Evolutionary conservation across 2,329 filamentous ascomycete genomes (phyloP), one percentile per base, ranked within the genome.

Genomic region (Gaeumannomyces tritici): DNA sequence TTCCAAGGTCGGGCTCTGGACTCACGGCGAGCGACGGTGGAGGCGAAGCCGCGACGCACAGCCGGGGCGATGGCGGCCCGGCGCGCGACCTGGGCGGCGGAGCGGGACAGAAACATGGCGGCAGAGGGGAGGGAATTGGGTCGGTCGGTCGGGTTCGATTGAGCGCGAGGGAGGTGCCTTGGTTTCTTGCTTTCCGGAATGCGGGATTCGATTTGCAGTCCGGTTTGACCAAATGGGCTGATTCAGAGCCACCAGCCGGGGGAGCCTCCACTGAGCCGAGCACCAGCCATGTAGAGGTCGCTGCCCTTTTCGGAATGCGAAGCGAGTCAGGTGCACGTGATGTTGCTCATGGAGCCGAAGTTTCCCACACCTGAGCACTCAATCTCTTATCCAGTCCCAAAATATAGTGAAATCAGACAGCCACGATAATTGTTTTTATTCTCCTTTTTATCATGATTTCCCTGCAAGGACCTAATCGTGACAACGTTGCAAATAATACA

Each of bases 101-200:
- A 80, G 73, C 85, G 85, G 80, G 86, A 83, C 73, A 88, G 73
- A 70, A 87, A 85, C 85, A 88, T 87, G 71, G 70, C 42, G 13
- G 42, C 42, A 24, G 42, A 9, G 21, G 6, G n/a, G 9, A 24
- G 21, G 31, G 29, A 7, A 31, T 33, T 2, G 0, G 31, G 3
- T 33, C 31, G 31, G 31, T 33, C 73, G 74, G 71, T 67, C 67
- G 67, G 9, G 47, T 24, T 62, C 60, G 63, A 64, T 67, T 66
- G 65, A 24, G 35, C 3, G 35, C 5, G 15, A 15, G 42, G 29
- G 58, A 7, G 29, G 58, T 12, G 29, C 13, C 29, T 15, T 54
- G 35, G 8, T 60, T 57, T 62, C 55, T 33, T 33, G 31, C 9
- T 63, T 61, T 51, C 35, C 42, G 59, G 35, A 55, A 15, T 31